These are phyloP conservation scores for Pilaira anomala DNA, from an alignment of 192 early-diverging fungal genomes.

Conservation along the genomic window DNA sequence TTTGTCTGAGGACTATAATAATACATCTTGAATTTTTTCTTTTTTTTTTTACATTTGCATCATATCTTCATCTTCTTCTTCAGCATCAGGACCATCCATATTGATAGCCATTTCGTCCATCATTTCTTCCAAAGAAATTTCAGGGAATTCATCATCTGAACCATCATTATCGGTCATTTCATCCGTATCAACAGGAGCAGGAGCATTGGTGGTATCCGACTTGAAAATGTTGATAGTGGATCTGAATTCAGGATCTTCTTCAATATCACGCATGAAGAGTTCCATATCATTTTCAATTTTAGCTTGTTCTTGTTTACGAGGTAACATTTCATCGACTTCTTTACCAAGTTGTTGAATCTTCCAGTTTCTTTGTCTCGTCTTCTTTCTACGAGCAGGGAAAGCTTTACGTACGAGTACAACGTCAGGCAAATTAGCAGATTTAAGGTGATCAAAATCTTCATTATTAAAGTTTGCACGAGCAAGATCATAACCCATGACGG, in stretches of 20 bases:
- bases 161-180: slow-evolving; percentile 40
- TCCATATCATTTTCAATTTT: slow-evolving; percentile 89
- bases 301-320: slow-evolving; percentile 73
- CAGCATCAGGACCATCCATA: slow-evolving; percentile 52
- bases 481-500: slow-evolving; percentile 89
- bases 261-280: slow-evolving; percentile 94
- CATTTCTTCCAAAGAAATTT: slow-evolving; percentile 89
- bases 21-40: background rate
- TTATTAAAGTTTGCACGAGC: slow-evolving; percentile 90
- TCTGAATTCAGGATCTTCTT: slow-evolving; percentile 96
- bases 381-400: slow-evolving; percentile 86
- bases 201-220: slow-evolving; percentile 27
- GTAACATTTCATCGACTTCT: slow-evolving; percentile 83
- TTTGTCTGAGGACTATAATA: background rate
- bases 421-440: slow-evolving; percentile 72
- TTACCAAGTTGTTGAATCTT: slow-evolving; percentile 84
- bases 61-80: slow-evolving; percentile 34
- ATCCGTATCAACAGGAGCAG: slow-evolving; percentile 29
- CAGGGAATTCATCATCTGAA: slow-evolving; percentile 77
- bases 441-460: slow-evolving; percentile 70
- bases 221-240: slow-evolving; percentile 95
- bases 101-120: slow-evolving; percentile 85
- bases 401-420: slow-evolving; percentile 90
- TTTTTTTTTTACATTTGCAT: slow-evolving; percentile 26
- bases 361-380: slow-evolving; percentile 85